phyloP scores from a whole-genome alignment of 2,329 filamentous ascomycete genomes.

The Fusarium tanahbumbuense region DNA sequence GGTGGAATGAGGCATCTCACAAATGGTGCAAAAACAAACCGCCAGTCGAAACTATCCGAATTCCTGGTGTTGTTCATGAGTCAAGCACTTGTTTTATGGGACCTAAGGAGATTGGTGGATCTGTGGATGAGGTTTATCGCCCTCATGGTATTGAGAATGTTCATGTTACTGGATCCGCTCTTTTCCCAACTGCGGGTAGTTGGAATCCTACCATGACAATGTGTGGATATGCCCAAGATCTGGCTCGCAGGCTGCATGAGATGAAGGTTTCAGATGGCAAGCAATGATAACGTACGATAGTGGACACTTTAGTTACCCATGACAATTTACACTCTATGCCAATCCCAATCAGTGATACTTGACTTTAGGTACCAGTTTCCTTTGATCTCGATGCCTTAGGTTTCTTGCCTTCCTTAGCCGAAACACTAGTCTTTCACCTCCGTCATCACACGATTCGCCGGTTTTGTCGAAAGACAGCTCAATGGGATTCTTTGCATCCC shows the following conservation, averaged over 20 bases:
- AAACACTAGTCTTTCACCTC: too few species aligned
- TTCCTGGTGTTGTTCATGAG: conserved; percentile 1
- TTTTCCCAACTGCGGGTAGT: conserved; percentile 3
- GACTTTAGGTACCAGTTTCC: too few species aligned
- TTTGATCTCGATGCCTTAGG: too few species aligned
- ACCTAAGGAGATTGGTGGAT: neutral
- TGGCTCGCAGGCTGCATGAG: neutral
- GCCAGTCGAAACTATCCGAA: neutral
- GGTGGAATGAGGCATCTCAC: conserved; percentile 1
- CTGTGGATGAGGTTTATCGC: neutral
- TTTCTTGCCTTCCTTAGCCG: too few species aligned
- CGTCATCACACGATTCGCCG: too few species aligned
- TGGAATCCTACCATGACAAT: conserved; percentile 4
- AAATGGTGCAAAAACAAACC: neutral
- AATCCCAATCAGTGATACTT: too few species aligned
- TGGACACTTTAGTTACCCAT: neutral
- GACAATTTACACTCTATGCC: neutral
- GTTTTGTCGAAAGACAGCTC: too few species aligned
- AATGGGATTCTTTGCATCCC: too few species aligned
- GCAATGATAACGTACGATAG: neutral
- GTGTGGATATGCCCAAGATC: conserved; percentile 1
- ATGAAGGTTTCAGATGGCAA: neutral
- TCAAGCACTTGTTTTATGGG: conserved; percentile 3
- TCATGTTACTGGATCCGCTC: neutral
- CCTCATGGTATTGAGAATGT: conserved; percentile 6